Base-by-base conservation (phyloP, 192 early-diverging fungal genomes). In the Podila verticillata region DNA sequence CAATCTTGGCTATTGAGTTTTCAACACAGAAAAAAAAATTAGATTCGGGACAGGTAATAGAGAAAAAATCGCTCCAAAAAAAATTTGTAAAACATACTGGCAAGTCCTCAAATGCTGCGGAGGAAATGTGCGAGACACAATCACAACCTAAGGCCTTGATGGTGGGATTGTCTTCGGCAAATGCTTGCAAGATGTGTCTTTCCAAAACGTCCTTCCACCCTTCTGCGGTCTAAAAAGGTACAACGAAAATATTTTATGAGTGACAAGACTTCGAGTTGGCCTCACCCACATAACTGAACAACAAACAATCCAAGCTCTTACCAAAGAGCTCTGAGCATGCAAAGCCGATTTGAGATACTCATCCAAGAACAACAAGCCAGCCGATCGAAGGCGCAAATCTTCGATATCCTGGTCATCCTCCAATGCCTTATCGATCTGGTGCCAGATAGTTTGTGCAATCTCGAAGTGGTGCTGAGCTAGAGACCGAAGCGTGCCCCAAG, bases 91-190 rank as follows among this genome's bases (percentile, higher is more conserved):
- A 15, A 73, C 73, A 67, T 79, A 88, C 88, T 28, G 82, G 57
- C 26, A 90, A 54, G 34, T 31, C 58, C 9, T 83, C 74, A 62
- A 88, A 90, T 24, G 84, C 31, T 30, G 67, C 32, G 13, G 71
- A 66, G 2, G 85, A 70, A 29, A 88, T 80, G 30, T 66, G 63
- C 4, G 84, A 85, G 34, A 90, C 69, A 39, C 77, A 88, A 59
- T 88, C 89, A 61, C 89, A 88, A 31, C 80, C 71, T 20, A 81
- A 44, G 8, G 83, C 80, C 57, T 84, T 80, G 20, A 90, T 73
- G 10, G 68, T 31, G 10, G 75, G 64, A 24, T 39, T 65, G 29
- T 64, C 70, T 56, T 88, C 82, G 29, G 65, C 39, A 17, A 85
- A 82, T 12, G 84, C 44, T 19, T 81, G 61, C 19, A 87, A 82